Conservation (phyloP, 2,329 filamentous ascomycete genomes). For the Penicillium sp. region DNA sequence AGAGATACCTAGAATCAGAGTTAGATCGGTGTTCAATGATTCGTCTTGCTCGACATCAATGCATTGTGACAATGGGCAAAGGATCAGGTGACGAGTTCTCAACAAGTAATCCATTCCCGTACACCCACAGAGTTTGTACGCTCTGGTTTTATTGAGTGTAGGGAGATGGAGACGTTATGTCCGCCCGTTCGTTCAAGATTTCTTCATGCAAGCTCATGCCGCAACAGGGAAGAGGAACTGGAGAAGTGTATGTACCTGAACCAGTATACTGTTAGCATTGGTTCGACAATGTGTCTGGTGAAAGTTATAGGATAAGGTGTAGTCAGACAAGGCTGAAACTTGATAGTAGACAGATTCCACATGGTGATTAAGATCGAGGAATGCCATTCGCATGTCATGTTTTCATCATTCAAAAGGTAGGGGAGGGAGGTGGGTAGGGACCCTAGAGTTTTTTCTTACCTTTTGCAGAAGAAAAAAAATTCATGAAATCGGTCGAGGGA, state of each 20-base stretch:
- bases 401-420: conserved; percentile 54
- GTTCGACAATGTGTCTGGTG: conserved; percentile 19
- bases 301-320: conserved; percentile 16
- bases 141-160: conserved; percentile 52
- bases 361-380: conserved; percentile 61
- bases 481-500: conserved; percentile 1
- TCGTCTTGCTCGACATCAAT: conserved; percentile 10
- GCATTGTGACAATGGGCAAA: conserved; percentile 24
- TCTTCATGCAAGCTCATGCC: conserved; percentile 51
- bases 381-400: conserved; percentile 61
- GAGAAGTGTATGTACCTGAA: conserved; percentile 32
- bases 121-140: conserved; percentile 63
- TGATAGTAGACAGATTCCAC: conserved; percentile 59
- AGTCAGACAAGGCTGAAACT: conserved; percentile 69
- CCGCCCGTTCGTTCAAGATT: conserved; percentile 65
- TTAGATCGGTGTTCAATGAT: conserved; percentile 19
- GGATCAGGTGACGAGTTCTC: conserved; percentile 63
- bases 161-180: conserved; percentile 55
- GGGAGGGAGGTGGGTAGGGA: conserved; percentile 6
- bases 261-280: conserved; percentile 28
- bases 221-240: conserved; percentile 15
- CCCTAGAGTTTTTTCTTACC: conserved; percentile 34
- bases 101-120: conserved; percentile 57
- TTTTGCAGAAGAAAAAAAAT: conserved; percentile 34
- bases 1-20: conserved; percentile 26